Evolutionary conservation across 1,139 yeast genomes (phyloP).

Genomic region (Pichia kudriavzevii): DNA sequence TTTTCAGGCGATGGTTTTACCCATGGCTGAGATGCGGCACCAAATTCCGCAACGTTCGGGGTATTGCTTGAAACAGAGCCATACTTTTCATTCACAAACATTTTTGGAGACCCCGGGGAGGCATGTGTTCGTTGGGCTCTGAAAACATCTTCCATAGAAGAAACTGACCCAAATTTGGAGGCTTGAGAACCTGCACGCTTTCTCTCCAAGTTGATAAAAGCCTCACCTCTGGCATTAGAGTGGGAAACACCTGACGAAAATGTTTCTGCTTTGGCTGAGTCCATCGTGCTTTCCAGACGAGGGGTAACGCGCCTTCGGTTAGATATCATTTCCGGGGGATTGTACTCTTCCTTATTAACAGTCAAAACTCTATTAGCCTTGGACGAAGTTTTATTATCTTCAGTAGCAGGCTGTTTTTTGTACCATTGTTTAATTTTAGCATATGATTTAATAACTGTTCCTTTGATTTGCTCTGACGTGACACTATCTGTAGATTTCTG

Average conservation of each 20-base stretch:
- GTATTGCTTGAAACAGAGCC: slow-evolving; percentile 5
- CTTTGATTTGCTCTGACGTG: slow-evolving; percentile 12
- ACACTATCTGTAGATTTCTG: too few species aligned
- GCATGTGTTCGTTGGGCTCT: too few species aligned
- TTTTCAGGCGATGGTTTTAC: slow-evolving; percentile 1
- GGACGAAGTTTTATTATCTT: neutral
- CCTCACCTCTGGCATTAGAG: slow-evolving; percentile 8
- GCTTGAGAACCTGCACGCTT: slow-evolving; percentile 10
- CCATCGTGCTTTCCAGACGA: slow-evolving; percentile 3
- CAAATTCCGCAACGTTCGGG: slow-evolving; percentile 1
- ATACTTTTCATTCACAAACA: slow-evolving; percentile 17
- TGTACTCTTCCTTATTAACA: slow-evolving; percentile 29
- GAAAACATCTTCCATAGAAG: slow-evolving; percentile 10
- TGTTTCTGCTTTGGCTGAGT: slow-evolving; percentile 1
- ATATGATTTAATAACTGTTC: slow-evolving; percentile 36
- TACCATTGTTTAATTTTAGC: slow-evolving; percentile 69
- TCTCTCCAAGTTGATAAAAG: slow-evolving; percentile 13
- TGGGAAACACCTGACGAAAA: slow-evolving; percentile 4
- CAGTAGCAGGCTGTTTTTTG: slow-evolving; percentile 32
- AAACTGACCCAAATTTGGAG: slow-evolving; percentile 9
- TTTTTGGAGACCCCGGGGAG: slow-evolving; percentile 16
- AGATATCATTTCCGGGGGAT: slow-evolving; percentile 61
- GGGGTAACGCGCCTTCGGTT: slow-evolving; percentile 37
- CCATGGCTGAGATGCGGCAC: too few species aligned
- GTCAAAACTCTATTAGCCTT: too few species aligned